Percentiles rank a stretch among this genome's conserved stretches.
phyloP scores from a whole-genome alignment of 2,329 filamentous ascomycete genomes.

The Colletotrichum zoysiae region DNA sequence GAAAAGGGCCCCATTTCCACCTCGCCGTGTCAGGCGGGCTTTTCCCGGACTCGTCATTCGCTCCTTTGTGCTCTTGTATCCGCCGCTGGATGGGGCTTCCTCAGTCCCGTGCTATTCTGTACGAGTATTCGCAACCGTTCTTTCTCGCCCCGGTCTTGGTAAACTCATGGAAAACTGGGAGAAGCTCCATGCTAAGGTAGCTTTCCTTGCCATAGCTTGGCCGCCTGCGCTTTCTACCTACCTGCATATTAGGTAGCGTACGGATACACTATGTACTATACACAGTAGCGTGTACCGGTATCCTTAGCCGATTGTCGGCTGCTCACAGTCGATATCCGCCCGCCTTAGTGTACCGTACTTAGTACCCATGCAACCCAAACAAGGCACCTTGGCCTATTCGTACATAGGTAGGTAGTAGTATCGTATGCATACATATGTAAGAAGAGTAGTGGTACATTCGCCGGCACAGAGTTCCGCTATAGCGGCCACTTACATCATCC shows the following conservation, averaged over 20 bases:
- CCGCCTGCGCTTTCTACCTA: not conserved
- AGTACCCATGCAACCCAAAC: too few relatives aligned
- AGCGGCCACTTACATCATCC: not conserved
- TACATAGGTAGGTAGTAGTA: not conserved
- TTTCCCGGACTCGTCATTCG: not conserved
- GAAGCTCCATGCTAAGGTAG: not conserved
- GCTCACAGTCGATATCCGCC: not conserved
- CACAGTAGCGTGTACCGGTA: too few relatives aligned
- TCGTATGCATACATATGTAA: not conserved
- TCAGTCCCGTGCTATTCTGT: not conserved
- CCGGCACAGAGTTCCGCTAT: not conserved
- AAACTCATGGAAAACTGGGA: not conserved
- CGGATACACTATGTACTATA: too few relatives aligned
- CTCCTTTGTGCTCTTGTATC: not conserved
- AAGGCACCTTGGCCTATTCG: not conserved
- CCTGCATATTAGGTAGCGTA: not conserved
- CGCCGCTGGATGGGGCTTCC: not conserved
- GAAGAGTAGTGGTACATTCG: not conserved
- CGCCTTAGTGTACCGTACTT: not conserved
- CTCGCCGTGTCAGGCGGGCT: not conserved
- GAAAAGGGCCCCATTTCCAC: not conserved
- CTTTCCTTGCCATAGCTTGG: not conserved
- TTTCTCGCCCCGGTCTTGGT: not conserved
- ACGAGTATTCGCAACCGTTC: not conserved
- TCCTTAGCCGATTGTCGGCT: not conserved